A percentile compares a stretch with the other conserved stretches of the same genome.
Conservation (phyloP, 2,329 filamentous ascomycete genomes). For the Pyrenochaeta sp. region DNA sequence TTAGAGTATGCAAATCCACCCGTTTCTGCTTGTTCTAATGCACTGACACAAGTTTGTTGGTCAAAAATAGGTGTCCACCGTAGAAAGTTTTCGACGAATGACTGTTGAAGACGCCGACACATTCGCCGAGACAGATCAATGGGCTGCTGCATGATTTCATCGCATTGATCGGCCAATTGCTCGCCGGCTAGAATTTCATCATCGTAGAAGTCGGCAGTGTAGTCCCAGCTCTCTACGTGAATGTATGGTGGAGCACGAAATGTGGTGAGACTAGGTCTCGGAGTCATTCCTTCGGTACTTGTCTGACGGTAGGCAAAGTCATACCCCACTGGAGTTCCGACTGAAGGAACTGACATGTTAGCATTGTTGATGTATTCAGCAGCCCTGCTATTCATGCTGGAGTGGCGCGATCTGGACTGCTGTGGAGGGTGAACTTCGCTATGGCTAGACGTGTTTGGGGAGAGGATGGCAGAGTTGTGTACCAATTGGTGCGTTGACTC, state of each 20-base stretch:
- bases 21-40: slow-evolving; percentile 22
- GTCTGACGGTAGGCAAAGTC: slow-evolving; percentile 40
- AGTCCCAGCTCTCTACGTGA: slow-evolving; percentile 38
- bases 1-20: slow-evolving; percentile 15
- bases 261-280: slow-evolving; percentile 32
- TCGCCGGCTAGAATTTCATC: slow-evolving; percentile 37
- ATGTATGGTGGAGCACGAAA: slow-evolving; percentile 33
- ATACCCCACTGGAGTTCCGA: slow-evolving; percentile 23
- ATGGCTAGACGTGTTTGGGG: slow-evolving; percentile 23
- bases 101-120: slow-evolving; percentile 32
- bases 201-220: slow-evolving; percentile 38
- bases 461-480: slow-evolving; percentile 22
- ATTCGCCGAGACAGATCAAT: slow-evolving; percentile 29
- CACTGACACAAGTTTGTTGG: slow-evolving; percentile 25
- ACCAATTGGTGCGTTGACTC: slow-evolving; percentile 27
- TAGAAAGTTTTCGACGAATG: slow-evolving; percentile 38
- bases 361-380: slow-evolving; percentile 21
- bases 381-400: slow-evolving; percentile 24
- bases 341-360: slow-evolving; percentile 16
- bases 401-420: slow-evolving; percentile 18
- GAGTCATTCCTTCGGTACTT: slow-evolving; percentile 31
- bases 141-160: slow-evolving; percentile 17
- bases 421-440: slow-evolving; percentile 18
- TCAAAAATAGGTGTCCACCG: slow-evolving; percentile 39
- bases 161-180: slow-evolving; percentile 32